A percentile compares a stretch with the other conserved stretches of the same genome.
These are phyloP conservation scores for Phytophthora multivora DNA, from an alignment of 352 stramenopile species.

Conservation along the genomic window DNA sequence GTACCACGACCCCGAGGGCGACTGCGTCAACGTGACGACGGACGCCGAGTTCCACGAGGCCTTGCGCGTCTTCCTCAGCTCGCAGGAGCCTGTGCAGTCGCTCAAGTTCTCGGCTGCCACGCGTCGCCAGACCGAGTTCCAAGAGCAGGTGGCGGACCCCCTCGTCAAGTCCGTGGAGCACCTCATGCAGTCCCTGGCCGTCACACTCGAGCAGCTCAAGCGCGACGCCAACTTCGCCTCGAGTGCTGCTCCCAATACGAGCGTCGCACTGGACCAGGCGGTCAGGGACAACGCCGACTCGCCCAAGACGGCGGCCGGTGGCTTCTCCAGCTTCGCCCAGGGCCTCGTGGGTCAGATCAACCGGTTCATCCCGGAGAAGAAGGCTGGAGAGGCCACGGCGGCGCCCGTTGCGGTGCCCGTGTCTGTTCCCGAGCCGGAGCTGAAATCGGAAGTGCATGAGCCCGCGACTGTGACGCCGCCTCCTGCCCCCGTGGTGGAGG, in stretches of 20 bases:
- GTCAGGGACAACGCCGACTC: slow-evolving; percentile 37
- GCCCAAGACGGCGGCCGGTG: slow-evolving; percentile 46
- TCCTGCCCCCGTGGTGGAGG: slow-evolving; percentile 9
- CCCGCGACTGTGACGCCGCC: slow-evolving; percentile 1
- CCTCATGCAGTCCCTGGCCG: slow-evolving; percentile 56
- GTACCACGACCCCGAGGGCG: slow-evolving; percentile 68
- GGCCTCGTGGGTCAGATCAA: slow-evolving; percentile 71
- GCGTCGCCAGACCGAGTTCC: slow-evolving; percentile 42
- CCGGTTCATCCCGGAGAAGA: slow-evolving; percentile 63
- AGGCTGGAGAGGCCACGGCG: slow-evolving; percentile 29
- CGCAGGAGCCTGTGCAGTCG: slow-evolving; percentile 46
- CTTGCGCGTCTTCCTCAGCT: slow-evolving; percentile 54
- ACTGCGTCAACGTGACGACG: slow-evolving; percentile 68
- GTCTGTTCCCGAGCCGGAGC: slow-evolving; percentile 10
- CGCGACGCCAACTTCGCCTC: slow-evolving; percentile 39
- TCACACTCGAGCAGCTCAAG: slow-evolving; percentile 62
- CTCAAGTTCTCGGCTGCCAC: slow-evolving; percentile 74
- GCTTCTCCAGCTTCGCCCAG: slow-evolving; percentile 72
- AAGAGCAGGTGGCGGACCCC: slow-evolving; percentile 57
- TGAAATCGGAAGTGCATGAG: slow-evolving; percentile 11
- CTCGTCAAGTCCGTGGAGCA: slow-evolving; percentile 65
- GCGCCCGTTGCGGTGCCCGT: slow-evolving; percentile 13
- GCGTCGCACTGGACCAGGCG: slow-evolving; percentile 21
- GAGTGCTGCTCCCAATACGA: neutral
- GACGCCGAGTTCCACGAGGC: slow-evolving; percentile 69